Evolutionary conservation across 2,329 filamentous ascomycete genomes (phyloP).

Genomic region (Trichoderma afroharzianum): DNA sequence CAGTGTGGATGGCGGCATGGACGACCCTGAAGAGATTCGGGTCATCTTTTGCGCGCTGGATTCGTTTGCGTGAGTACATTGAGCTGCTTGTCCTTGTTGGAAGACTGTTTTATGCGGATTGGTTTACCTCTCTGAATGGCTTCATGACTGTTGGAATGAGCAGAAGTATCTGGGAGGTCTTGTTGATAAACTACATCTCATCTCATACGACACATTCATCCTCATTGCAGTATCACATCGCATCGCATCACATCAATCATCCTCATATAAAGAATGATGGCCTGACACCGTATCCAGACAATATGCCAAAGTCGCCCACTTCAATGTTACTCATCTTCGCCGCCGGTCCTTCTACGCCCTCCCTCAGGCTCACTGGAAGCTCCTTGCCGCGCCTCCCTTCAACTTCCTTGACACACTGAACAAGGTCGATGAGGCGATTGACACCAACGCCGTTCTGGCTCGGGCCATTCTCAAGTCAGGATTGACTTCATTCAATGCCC

Average conservation of each 20-base stretch:
- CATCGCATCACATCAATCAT: neutral
- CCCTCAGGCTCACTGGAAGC: constrained; percentile 75
- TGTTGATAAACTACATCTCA: neutral
- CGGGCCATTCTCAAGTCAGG: constrained; percentile 71
- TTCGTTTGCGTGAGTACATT: constrained; percentile 73
- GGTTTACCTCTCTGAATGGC: neutral
- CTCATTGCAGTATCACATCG: neutral
- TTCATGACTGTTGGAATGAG: neutral
- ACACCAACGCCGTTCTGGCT: constrained; percentile 79
- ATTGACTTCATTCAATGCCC: constrained; percentile 62
- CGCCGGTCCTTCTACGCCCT: constrained; percentile 92
- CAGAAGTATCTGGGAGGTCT: neutral
- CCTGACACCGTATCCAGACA: constrained; percentile 50
- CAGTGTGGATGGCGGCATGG: constrained; percentile 60
- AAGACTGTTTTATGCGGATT: neutral
- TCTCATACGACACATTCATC: neutral
- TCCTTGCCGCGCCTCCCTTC: constrained; percentile 79
- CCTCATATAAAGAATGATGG: neutral
- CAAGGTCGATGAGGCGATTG: constrained; percentile 81
- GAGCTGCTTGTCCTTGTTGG: neutral
- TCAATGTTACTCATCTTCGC: constrained; percentile 85
- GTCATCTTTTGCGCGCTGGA: constrained; percentile 81
- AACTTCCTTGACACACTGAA: constrained; percentile 75
- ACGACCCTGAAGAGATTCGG: constrained; percentile 74
- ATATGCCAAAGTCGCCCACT: constrained; percentile 80